Base-by-base conservation (phyloP, 2,329 filamentous ascomycete species). In the Fusarium pseudonygamai region DNA sequence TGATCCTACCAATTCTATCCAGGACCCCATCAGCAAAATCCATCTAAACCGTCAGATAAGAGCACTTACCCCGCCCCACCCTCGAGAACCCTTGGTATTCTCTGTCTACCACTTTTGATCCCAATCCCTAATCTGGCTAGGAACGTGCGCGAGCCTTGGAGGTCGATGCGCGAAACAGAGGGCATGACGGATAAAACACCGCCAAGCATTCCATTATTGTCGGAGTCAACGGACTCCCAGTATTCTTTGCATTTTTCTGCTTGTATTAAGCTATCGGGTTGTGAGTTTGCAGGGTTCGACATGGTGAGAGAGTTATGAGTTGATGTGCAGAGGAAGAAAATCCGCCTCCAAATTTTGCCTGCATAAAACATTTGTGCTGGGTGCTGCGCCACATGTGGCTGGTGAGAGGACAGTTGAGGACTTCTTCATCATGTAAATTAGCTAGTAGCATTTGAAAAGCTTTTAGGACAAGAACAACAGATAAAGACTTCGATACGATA, bases 181-280 rank as follows among this genome's bases (percentile, higher is more conserved):
- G 84, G 80, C 65, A 85, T 85, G 82, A 95, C 93, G 71, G 94
- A 93, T 4, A 97, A 90, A 91, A 96, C 95, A 82, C 95, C 93
- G 69, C 94, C 95, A 4, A 97, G 91, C 92, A 96, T 95, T 78
- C 94, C 93, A 76, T 92, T 88, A 52, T 84, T 81, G 57, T 86
- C 82, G 46, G 85, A 83, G 5, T 81, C 80, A 59, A 85, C 76
- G 28, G 78, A 75, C 59, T 86, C 78, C 87, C 87, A 89, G 79
- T 89, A 89, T 30, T 79, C 76, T 22, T 80, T 80, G 20, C 83
- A 81, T 52, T 83, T 82, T 18, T 78, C 78, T 4, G 76, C 76
- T 60, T 77, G 79, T 66, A 84, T 82, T 16, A 77, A 72, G 16
- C 80, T 77, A 60, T 84, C 82, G n/a, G 81, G 58, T 9, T 10